phyloP scores from a whole-genome alignment of 129 eudicot species.

The Daucus carota region DH1_v3.0 NC_030383.2:59948001-59948500 shows the following conservation, averaged over 20 bases:
- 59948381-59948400: slow-evolving; percentile 28
- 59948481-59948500: no score
- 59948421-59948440: slow-evolving; percentile 29
- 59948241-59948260: slow-evolving; percentile 44
- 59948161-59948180: background rate
- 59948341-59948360: no score
- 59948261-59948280: slow-evolving; percentile 45
- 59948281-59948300: slow-evolving; percentile 42
- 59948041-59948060: slow-evolving; percentile 34
- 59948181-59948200: no score
- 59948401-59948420: slow-evolving; percentile 44
- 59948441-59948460: slow-evolving; percentile 23
- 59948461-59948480: slow-evolving; percentile 41
- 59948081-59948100: slow-evolving; percentile 41
- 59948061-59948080: slow-evolving; percentile 27
- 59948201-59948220: no score
- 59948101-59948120: slow-evolving; percentile 48
- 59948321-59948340: no score
- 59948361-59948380: no score
- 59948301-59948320: slow-evolving; percentile 23
- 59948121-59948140: slow-evolving; percentile 48
- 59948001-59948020: slow-evolving; percentile 12
- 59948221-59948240: no score
- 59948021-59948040: slow-evolving; percentile 26
- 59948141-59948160: slow-evolving; percentile 53